These are phyloP conservation scores for Grigorovia transvaalensis DNA, from an alignment of 805 yeast species.

Conservation along the genomic window DNA sequence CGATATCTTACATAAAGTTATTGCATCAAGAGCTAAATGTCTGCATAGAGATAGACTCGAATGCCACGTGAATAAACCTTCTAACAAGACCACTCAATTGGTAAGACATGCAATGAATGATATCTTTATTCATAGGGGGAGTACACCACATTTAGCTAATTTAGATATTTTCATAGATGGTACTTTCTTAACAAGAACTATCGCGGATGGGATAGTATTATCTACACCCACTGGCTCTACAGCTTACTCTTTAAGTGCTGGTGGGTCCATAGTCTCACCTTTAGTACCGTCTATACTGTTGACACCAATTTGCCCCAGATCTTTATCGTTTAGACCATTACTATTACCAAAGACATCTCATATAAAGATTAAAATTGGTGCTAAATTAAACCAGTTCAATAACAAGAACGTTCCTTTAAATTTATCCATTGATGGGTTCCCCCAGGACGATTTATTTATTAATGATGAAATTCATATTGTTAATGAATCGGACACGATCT, in stretches of 20 bases:
- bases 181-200: slow-evolving; percentile 75
- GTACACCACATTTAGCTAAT: slow-evolving; percentile 73
- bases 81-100: neutral
- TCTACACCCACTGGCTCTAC: slow-evolving; percentile 95
- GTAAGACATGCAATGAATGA: slow-evolving; percentile 79
- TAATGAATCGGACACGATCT: slow-evolving; percentile 53
- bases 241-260: slow-evolving; percentile 80
- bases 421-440: slow-evolving; percentile 75
- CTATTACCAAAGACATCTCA: slow-evolving; percentile 71
- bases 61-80: slow-evolving; percentile 47
- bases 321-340: slow-evolving; percentile 82
- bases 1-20: slow-evolving; percentile 54
- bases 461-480: slow-evolving; percentile 76
- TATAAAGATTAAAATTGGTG: slow-evolving; percentile 50
- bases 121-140: slow-evolving; percentile 77
- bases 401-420: slow-evolving; percentile 37
- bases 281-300: slow-evolving; percentile 69
- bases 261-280: slow-evolving; percentile 91
- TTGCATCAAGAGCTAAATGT: slow-evolving; percentile 58
- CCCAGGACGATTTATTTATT: slow-evolving; percentile 52
- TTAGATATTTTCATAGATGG: slow-evolving; percentile 81
- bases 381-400: slow-evolving; percentile 32
- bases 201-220: slow-evolving; percentile 81
- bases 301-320: slow-evolving; percentile 88
- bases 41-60: slow-evolving; percentile 69